These are phyloP conservation scores for Euphorbia pulcherrima DNA, from an alignment of 345 rosid species.

Conservation along the genomic window DNA sequence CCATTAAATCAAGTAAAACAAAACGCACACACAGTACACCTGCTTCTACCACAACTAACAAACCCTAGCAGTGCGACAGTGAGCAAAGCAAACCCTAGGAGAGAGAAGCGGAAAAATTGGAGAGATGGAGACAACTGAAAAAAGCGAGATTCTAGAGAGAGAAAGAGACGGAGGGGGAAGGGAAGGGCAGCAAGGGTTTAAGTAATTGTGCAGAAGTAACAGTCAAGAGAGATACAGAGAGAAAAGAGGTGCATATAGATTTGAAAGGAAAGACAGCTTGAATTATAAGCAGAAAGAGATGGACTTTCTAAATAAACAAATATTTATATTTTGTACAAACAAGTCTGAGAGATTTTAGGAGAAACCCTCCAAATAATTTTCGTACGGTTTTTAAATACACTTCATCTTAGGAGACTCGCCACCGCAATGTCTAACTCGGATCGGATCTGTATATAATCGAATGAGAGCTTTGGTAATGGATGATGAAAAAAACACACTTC, in stretches of 20 bases:
- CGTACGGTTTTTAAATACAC: too few relatives aligned
- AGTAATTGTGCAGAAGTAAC: background rate
- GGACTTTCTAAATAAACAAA: too few relatives aligned
- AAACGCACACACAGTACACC: background rate
- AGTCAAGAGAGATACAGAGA: slow-evolving; percentile 9
- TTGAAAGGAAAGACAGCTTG: slow-evolving; percentile 69
- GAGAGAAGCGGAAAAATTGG: slow-evolving; percentile 33
- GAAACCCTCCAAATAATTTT: too few relatives aligned
- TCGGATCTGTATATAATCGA: too few relatives aligned
- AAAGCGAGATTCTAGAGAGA: slow-evolving; percentile 19
- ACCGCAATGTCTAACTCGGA: too few relatives aligned
- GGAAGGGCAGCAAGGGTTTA: slow-evolving; percentile 4
- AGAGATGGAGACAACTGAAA: background rate
- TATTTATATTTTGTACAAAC: too few relatives aligned
- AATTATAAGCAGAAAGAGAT: slow-evolving; percentile 68
- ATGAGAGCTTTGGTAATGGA: too few relatives aligned
- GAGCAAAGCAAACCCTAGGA: slow-evolving; percentile 58
- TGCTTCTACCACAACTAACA: slow-evolving; percentile 13
- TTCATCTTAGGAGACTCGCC: too few relatives aligned
- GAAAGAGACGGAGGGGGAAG: too few relatives aligned
- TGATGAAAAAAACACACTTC: too few relatives aligned
- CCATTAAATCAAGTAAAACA: slow-evolving; percentile 1
- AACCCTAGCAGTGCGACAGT: slow-evolving; percentile 32
- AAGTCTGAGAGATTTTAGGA: too few relatives aligned
- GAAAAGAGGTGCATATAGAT: slow-evolving; percentile 21